These are phyloP conservation scores for Fusarium pseudocircinatum DNA, from an alignment of 2,329 filamentous ascomycete species.

Conservation along the genomic window DNA sequence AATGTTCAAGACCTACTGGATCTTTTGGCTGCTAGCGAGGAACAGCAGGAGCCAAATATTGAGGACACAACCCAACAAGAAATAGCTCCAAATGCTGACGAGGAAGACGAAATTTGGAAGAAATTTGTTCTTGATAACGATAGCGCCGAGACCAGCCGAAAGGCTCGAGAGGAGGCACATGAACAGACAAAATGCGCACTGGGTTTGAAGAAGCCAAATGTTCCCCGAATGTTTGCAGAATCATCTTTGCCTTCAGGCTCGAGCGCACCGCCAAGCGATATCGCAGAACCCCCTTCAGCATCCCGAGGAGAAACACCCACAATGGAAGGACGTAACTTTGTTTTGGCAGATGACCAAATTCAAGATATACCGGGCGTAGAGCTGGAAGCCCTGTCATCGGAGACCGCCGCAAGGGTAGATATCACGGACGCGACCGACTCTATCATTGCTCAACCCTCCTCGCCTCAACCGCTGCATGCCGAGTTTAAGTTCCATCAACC, in stretches of 20 bases:
- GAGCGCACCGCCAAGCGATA: constrained; percentile 18
- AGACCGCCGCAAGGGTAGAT: constrained; percentile 3
- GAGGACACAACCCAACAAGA: neutral
- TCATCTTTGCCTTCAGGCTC: constrained; percentile 9
- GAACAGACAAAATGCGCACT: constrained; percentile 32
- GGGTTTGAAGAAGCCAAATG: neutral
- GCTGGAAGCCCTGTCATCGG: neutral
- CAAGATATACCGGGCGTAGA: neutral
- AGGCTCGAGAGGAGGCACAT: constrained; percentile 35
- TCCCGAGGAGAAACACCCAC: constrained; percentile 7
- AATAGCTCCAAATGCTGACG: constrained; percentile 21
- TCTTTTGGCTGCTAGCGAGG: constrained; percentile 28
- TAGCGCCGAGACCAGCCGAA: constrained; percentile 25
- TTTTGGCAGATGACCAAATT: neutral
- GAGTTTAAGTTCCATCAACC: constrained; percentile 46
- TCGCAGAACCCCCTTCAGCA: constrained; percentile 32
- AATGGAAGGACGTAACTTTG: neutral
- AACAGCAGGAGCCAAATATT: neutral
- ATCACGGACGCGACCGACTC: constrained; percentile 15
- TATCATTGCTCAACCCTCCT: constrained; percentile 18
- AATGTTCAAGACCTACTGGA: constrained; percentile 36
- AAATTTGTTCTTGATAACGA: constrained; percentile 43
- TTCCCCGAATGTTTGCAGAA: constrained; percentile 10
- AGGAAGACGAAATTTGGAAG: constrained; percentile 45
- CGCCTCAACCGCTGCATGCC: constrained; percentile 26